These are phyloP conservation scores for Saururus chinensis DNA, from an alignment of 164 flowering plant genomes.

Conservation along the genomic window DNA sequence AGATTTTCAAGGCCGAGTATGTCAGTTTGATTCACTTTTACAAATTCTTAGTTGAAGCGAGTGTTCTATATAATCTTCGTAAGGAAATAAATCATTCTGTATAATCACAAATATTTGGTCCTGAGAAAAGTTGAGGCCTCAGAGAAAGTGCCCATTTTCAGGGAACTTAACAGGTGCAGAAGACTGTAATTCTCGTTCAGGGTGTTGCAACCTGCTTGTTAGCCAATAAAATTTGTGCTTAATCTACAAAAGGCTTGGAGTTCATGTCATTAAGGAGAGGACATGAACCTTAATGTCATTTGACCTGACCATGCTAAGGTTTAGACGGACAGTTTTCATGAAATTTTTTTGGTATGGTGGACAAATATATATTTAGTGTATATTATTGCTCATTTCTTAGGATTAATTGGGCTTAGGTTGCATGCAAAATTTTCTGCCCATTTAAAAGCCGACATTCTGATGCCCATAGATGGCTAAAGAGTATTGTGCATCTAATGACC, in stretches of 20 bases:
- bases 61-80: background rate
- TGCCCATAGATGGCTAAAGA: background rate
- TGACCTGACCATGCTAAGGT: background rate
- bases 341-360: background rate
- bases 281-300: background rate
- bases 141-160: too few relatives aligned
- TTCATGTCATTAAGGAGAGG: constrained; percentile 4
- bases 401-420: background rate
- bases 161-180: background rate
- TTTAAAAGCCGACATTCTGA: background rate
- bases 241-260: too few relatives aligned
- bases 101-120: background rate
- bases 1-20: constrained; percentile 96
- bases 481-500: background rate
- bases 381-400: background rate
- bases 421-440: background rate
- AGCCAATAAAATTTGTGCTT: too few relatives aligned
- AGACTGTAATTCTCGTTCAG: constrained; percentile 23
- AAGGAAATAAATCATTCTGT: too few relatives aligned
- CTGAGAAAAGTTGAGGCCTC: background rate
- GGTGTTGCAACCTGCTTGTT: background rate
- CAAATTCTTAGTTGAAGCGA: background rate
- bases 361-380: too few relatives aligned
- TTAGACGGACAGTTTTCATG: background rate
- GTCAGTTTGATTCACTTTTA: background rate